A percentile compares a stretch with the other conserved stretches of the same genome.
phyloP scores from a whole-genome alignment of 129 eudicot species.

The Chrysanthemum seticuspe region DNA sequence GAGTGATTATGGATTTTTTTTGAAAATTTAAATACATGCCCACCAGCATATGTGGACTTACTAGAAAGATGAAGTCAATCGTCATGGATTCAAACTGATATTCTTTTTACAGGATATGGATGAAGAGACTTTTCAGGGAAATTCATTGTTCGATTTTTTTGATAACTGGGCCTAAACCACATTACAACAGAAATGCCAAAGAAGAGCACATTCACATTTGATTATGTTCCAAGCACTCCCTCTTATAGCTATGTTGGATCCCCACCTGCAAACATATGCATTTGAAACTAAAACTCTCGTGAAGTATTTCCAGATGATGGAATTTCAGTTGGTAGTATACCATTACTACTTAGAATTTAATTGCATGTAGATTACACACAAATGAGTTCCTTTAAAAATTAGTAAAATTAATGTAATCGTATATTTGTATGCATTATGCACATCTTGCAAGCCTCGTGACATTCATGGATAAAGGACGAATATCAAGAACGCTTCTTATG shows the following conservation, averaged over 20 bases:
- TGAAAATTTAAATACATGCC: neutral
- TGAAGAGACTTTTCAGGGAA: conserved; percentile 40
- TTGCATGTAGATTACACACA: too few relatives aligned
- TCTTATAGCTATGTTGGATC: conserved; percentile 48
- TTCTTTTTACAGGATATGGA: conserved; percentile 47
- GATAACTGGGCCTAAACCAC: conserved; percentile 62
- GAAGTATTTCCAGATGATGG: too few relatives aligned
- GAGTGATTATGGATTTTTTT: neutral
- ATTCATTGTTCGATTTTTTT: conserved; percentile 49
- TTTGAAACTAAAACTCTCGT: neutral
- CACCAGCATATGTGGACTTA: neutral
- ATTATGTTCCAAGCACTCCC: conserved; percentile 86
- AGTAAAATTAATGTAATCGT: too few relatives aligned
- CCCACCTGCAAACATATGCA: conserved; percentile 32
- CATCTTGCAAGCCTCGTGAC: too few relatives aligned
- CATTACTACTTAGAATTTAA: too few relatives aligned
- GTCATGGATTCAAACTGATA: neutral
- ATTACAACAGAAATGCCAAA: conserved; percentile 55
- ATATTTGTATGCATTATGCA: too few relatives aligned
- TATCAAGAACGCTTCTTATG: too few relatives aligned
- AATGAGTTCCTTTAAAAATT: too few relatives aligned
- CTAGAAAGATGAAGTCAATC: conserved; percentile 6
- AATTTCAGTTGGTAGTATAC: too few relatives aligned
- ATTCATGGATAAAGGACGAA: too few relatives aligned
- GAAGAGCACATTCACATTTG: conserved; percentile 35